Base-by-base conservation (phyloP, 257 asterid genomes). In the Linaria vulgaris region DNA sequence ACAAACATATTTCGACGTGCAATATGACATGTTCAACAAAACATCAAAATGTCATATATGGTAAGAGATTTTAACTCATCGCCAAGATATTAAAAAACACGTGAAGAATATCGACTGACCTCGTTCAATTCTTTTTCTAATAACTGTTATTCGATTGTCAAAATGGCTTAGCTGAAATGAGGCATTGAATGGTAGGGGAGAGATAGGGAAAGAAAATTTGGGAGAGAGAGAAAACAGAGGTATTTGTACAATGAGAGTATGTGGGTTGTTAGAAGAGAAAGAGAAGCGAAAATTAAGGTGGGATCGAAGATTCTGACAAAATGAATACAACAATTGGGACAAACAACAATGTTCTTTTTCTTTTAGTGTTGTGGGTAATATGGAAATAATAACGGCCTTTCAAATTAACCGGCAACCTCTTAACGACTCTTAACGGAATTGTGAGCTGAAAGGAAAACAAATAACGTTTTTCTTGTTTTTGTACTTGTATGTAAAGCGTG, bases 131-230 rank as follows among this genome's bases (percentile, higher is more conserved):
- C 34, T 44, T 44, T 13, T 4, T n/a, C 49, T 44, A 44, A 44
- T 3, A 13, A 44, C 5, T 5, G 0, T 34, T 44, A 44, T 13
- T 43, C 1, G 38, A 59, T 39, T 37, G 38, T 10, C 41, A 41
- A 49, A 21, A 41, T 39, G 52, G 19, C 37, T 19, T 6, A 38
- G 64, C 19, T 59, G 64, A 59, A 59, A 59, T 12, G 61, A 41
- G 39, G 52, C 64, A 59, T 39, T 41, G 64, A 43, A 59, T 38
- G 64, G 64, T 39, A 37, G 51, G 64, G 43, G 64, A 59, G 41
- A 59, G 25, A 34, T 34, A 34, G 41, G 41, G 10, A 34, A 7
- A 34, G 41, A 8, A 34, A 34, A 34, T 4, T 34, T 23, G 47
- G 34, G 64, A 59, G 64, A 19, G 43, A 59, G 63, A 57, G 31